Evolutionary conservation across 257 asterid genomes (phyloP).

Genomic region (Solanum pinnatisectum): DNA sequence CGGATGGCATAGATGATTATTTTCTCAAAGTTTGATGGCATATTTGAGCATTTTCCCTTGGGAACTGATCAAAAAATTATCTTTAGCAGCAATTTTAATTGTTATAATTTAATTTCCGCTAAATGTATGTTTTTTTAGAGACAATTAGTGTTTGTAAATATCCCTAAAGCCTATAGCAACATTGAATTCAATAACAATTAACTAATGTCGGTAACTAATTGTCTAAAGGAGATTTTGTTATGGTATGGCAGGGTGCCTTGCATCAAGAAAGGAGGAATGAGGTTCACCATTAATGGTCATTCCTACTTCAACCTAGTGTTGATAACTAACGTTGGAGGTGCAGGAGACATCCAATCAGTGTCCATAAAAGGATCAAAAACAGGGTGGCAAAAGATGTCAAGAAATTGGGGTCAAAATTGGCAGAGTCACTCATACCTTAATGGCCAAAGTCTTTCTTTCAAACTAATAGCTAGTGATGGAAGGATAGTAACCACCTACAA

Average conservation of each 20-base stretch:
- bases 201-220: neutral
- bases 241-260: slow-evolving; percentile 28
- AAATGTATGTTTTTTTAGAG: too few relatives aligned
- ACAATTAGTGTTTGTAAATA: neutral
- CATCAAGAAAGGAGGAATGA: slow-evolving; percentile 39
- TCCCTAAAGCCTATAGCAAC: neutral
- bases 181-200: too few relatives aligned
- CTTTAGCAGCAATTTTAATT: neutral
- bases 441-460: slow-evolving; percentile 41
- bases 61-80: too few relatives aligned
- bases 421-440: slow-evolving; percentile 28
- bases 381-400: slow-evolving; percentile 37
- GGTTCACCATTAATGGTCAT: slow-evolving; percentile 49
- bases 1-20: too few relatives aligned
- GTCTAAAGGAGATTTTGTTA: neutral
- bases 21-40: neutral
- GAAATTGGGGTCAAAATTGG: slow-evolving; percentile 69
- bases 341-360: slow-evolving; percentile 41
- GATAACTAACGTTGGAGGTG: slow-evolving; percentile 48
- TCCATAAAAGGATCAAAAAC: slow-evolving; percentile 36
- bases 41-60: neutral
- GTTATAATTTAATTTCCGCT: neutral
- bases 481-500: slow-evolving; percentile 20
- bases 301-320: slow-evolving; percentile 40
- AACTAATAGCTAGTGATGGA: slow-evolving; percentile 39